Evolutionary conservation across 192 early-diverging fungal species (phyloP).

Genomic region (Borealophlyctis nickersoniae): DNA sequence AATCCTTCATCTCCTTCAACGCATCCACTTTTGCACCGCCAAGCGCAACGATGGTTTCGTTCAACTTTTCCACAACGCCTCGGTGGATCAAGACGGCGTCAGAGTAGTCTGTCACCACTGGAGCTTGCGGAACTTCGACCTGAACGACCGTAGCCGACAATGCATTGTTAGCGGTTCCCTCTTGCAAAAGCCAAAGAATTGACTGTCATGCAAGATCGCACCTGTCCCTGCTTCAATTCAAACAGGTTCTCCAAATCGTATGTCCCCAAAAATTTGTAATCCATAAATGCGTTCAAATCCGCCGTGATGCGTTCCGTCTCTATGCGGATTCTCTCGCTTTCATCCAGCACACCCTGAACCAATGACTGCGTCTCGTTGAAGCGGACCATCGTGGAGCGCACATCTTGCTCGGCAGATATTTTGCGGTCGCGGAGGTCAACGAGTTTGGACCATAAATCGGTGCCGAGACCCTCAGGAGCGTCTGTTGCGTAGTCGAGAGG

Average conservation of each 20-base stretch:
- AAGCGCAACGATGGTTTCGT: constrained; percentile 47
- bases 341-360: constrained; percentile 40
- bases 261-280: constrained; percentile 49
- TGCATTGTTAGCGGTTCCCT: too few relatives aligned
- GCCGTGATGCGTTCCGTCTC: constrained; percentile 43
- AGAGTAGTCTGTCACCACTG: constrained; percentile 60
- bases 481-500: constrained; percentile 32
- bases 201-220: too few relatives aligned
- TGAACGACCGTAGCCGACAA: constrained; percentile 12
- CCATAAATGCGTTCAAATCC: constrained; percentile 49
- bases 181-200: too few relatives aligned
- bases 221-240: constrained; percentile 60
- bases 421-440: constrained; percentile 44
- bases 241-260: constrained; percentile 56
- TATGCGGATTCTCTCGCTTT: constrained; percentile 38
- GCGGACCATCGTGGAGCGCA: constrained; percentile 18
- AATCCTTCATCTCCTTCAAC: constrained; percentile 62
- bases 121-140: constrained; percentile 59
- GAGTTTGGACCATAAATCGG: constrained; percentile 50
- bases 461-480: constrained; percentile 42
- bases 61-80: constrained; percentile 48
- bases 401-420: constrained; percentile 44
- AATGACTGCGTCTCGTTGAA: constrained; percentile 44
- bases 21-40: constrained; percentile 57
- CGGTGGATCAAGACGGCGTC: constrained; percentile 53